A percentile compares a stretch with the other conserved stretches of the same genome.
These are phyloP conservation scores for Extremus antarcticus DNA, from an alignment of 495 filamentous ascomycete genomes.

Conservation along the genomic window DNA sequence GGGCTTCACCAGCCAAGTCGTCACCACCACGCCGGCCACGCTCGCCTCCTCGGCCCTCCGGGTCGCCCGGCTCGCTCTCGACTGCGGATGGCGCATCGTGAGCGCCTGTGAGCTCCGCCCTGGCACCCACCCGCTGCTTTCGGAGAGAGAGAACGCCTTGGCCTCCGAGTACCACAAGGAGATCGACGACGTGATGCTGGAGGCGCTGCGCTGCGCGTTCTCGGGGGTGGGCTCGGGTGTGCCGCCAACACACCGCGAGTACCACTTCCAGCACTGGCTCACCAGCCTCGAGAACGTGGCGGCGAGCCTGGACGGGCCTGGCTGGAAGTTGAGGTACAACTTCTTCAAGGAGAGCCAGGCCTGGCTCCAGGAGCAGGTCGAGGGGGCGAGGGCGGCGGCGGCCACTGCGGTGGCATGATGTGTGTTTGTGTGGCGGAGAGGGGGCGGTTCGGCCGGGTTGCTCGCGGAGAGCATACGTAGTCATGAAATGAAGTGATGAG, in stretches of 20 bases:
- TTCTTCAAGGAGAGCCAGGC: background rate
- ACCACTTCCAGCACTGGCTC: background rate
- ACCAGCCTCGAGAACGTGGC: no score
- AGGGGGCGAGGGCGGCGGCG: no score
- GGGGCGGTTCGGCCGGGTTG: no score
- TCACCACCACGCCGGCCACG: no score
- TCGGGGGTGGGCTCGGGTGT: background rate
- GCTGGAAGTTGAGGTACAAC: background rate
- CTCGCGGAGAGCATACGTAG: no score
- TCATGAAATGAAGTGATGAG: no score
- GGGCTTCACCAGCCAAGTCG: background rate
- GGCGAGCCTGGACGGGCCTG: background rate
- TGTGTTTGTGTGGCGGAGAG: no score
- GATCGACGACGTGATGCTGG: background rate
- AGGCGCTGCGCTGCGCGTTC: background rate
- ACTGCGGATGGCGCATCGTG: background rate
- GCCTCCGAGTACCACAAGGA: background rate
- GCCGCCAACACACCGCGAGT: background rate
- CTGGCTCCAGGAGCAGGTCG: no score
- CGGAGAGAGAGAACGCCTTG: background rate
- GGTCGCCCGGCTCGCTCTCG: background rate
- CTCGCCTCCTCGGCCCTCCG: no score
- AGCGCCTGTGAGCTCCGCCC: background rate
- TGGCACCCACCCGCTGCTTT: background rate
- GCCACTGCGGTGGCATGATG: no score